A percentile compares a stretch with the other conserved stretches of the same genome.
These are phyloP conservation scores for Gentiana macrophylla DNA, from an alignment of 257 asterid species.

Conservation along the genomic window DNA sequence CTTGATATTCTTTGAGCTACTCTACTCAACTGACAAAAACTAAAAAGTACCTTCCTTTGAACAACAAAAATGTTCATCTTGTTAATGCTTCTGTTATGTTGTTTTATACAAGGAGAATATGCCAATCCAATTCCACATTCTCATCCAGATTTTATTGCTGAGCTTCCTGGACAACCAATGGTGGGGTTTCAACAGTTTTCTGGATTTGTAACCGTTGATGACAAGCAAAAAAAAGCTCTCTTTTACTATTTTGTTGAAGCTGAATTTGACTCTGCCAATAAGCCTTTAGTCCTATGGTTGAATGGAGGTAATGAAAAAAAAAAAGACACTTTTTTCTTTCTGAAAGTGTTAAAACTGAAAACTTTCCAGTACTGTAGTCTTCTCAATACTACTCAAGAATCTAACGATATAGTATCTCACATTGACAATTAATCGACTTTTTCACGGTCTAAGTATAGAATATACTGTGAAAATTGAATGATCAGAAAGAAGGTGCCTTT, in stretches of 20 bases:
- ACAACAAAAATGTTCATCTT: constrained; percentile 18
- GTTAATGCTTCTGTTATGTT: constrained; percentile 25
- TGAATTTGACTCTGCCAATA: constrained; percentile 36
- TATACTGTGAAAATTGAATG: no score
- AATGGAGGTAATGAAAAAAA: constrained; percentile 54
- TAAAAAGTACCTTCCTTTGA: no score
- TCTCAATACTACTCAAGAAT: not conserved
- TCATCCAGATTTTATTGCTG: no score
- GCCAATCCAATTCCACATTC: constrained; percentile 12
- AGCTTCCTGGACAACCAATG: constrained; percentile 66
- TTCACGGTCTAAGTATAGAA: no score
- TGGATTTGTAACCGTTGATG: constrained; percentile 52
- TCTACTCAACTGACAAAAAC: constrained; percentile 2
- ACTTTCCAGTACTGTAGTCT: not conserved
- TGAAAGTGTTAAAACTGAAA: not conserved
- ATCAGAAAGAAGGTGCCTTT: no score
- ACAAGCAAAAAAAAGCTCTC: constrained; percentile 30
- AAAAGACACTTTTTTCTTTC: not conserved
- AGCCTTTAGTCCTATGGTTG: constrained; percentile 73
- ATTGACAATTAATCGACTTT: no score
- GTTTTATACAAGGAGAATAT: constrained; percentile 9
- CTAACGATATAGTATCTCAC: no score
- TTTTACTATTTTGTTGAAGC: constrained; percentile 77
- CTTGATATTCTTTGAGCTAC: not conserved
- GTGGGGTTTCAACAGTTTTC: constrained; percentile 57